A percentile compares a stretch with the other conserved stretches of the same genome.
phyloP scores from a whole-genome alignment of 208 protist species.

The Strigomonas culicis region DNA sequence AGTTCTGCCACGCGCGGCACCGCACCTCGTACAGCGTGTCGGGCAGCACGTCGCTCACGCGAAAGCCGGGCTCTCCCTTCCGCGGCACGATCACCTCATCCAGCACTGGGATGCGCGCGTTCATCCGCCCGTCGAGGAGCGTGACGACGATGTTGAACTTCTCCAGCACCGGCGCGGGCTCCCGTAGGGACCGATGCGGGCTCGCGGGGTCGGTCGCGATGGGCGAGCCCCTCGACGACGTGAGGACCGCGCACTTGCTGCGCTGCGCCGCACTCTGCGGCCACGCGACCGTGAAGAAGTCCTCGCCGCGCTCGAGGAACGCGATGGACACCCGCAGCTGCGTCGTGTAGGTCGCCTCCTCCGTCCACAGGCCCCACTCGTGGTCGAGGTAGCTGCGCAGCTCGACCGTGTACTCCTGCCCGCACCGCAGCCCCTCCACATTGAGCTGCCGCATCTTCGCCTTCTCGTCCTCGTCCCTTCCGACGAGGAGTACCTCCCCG shows the following conservation, averaged over 20 bases:
- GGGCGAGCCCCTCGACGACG: neutral
- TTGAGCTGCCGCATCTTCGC: slow-evolving; percentile 40
- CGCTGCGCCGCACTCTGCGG: slow-evolving; percentile 15
- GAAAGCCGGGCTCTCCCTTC: slow-evolving; percentile 51
- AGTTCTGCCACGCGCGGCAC: slow-evolving; percentile 69
- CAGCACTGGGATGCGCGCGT: slow-evolving; percentile 36
- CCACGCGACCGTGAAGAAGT: slow-evolving; percentile 80
- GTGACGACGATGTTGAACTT: slow-evolving; percentile 54
- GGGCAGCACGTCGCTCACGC: slow-evolving; percentile 55
- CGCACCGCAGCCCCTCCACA: slow-evolving; percentile 58
- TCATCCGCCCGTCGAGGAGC: slow-evolving; percentile 24
- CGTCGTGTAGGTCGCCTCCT: slow-evolving; percentile 58
- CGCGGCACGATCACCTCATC: slow-evolving; percentile 49
- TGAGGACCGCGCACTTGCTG: neutral
- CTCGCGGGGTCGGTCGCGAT: neutral
- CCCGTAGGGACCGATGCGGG: neutral
- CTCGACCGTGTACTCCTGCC: slow-evolving; percentile 60
- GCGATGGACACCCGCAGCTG: slow-evolving; percentile 29
- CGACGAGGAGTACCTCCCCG: slow-evolving; percentile 23
- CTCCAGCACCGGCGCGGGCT: neutral
- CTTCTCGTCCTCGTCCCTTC: slow-evolving; percentile 13
- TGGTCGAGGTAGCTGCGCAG: slow-evolving; percentile 66
- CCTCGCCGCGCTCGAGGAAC: slow-evolving; percentile 83
- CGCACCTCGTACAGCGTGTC: slow-evolving; percentile 77
- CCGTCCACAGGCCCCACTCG: slow-evolving; percentile 88